Percentiles rank a stretch among this genome's conserved stretches.
Evolutionary conservation across 495 filamentous ascomycete genomes (phyloP).

Genomic region (Aspergillus coremiiformis): DNA sequence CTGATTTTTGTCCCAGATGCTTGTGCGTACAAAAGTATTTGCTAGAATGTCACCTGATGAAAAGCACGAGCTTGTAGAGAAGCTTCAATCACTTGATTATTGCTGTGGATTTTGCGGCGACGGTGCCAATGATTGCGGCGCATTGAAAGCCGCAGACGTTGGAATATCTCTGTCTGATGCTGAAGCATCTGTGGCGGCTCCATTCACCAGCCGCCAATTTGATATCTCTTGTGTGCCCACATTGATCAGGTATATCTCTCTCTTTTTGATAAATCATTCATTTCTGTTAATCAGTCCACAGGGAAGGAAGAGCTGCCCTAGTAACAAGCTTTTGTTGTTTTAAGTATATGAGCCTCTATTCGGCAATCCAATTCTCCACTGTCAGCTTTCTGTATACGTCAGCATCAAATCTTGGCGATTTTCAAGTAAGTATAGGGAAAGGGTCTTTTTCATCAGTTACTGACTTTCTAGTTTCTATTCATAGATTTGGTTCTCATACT

Average conservation of each 20-base stretch:
- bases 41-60: constrained; percentile 99
- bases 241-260: constrained; percentile 59
- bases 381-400: constrained; percentile 97
- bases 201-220: constrained; percentile 92
- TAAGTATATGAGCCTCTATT: constrained; percentile 99
- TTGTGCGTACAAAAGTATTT: constrained; percentile 87
- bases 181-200: constrained; percentile 94
- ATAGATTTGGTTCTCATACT: constrained; percentile 91
- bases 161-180: constrained; percentile 98
- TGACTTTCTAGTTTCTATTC: constrained; percentile 63
- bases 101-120: constrained; percentile 96
- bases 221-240: constrained; percentile 96
- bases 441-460: constrained; percentile 4
- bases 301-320: constrained; percentile 87
- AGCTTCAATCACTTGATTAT: constrained; percentile 93
- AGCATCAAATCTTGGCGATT: constrained; percentile 93
- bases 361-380: constrained; percentile 97
- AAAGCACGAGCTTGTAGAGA: constrained; percentile 96
- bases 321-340: constrained; percentile 99
- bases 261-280: not conserved
- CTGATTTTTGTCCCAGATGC: constrained; percentile 50
- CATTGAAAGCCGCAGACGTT: constrained; percentile 94
- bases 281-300: constrained; percentile 19
- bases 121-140: constrained; percentile 97
- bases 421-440: constrained; percentile 54